Evolutionary conservation across 108 stramenopile genomes (phyloP).

Genomic region (Cylindrotheca closterium): DNA sequence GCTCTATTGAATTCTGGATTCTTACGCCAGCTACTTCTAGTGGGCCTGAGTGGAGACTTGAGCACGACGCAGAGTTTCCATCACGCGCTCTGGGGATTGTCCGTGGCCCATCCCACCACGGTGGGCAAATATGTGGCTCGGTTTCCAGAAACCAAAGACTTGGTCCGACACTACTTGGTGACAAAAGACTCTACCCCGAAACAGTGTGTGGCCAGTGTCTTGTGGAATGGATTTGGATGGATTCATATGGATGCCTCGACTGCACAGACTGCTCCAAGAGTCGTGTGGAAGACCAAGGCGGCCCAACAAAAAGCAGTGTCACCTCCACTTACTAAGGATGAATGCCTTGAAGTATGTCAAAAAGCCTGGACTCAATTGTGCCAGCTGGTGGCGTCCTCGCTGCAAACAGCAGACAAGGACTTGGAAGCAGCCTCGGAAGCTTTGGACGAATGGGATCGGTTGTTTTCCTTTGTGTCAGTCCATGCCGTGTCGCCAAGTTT

Average conservation of each 20-base stretch:
- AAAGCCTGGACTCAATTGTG: constrained; percentile 25
- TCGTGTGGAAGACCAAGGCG: constrained; percentile 19
- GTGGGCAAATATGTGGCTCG: constrained; percentile 32
- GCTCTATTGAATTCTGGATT: constrained; percentile 34
- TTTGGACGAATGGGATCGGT: constrained; percentile 30
- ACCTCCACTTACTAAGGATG: constrained; percentile 22
- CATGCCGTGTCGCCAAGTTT: constrained; percentile 11
- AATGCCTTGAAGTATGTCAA: constrained; percentile 32
- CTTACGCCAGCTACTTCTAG: constrained; percentile 22
- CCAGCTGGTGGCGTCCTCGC: neutral
- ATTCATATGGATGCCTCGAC: constrained; percentile 4
- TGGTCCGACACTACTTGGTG: constrained; percentile 13
- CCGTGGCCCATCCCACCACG: constrained; percentile 21
- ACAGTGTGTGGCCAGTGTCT: constrained; percentile 23
- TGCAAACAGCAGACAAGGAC: neutral
- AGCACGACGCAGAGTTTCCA: constrained; percentile 1
- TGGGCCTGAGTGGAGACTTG: constrained; percentile 3
- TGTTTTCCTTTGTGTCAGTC: constrained; percentile 13
- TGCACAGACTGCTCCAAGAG: neutral
- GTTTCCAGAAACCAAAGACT: constrained; percentile 13
- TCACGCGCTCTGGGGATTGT: constrained; percentile 33
- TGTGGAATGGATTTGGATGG: constrained; percentile 29
- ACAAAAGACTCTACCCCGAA: neutral
- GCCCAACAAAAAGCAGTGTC: neutral
- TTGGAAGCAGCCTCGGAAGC: constrained; percentile 5